phyloP scores from a whole-genome alignment of 768 basidiomycete species.

The Hygrophorus russula region DNA sequence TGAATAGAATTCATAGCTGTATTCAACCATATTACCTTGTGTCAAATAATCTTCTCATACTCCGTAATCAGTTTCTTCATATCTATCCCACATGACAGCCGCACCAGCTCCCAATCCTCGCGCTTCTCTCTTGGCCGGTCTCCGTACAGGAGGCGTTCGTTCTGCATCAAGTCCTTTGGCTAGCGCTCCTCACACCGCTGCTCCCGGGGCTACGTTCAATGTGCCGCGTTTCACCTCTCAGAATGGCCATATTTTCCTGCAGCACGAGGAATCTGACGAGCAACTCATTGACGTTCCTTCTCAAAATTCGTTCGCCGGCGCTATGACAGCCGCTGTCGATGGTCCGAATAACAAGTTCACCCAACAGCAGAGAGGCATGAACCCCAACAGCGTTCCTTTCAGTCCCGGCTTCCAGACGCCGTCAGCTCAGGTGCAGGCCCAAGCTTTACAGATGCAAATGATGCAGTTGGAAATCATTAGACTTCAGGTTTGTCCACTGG shows the following conservation, averaged over 20 bases:
- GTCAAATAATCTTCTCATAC: slow-evolving; percentile 21
- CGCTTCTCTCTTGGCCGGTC: slow-evolving; percentile 79
- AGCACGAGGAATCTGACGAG: slow-evolving; percentile 51
- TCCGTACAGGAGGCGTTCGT: slow-evolving; percentile 85
- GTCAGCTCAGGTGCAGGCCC: slow-evolving; percentile 37
- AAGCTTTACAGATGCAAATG: slow-evolving; percentile 73
- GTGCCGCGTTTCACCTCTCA: slow-evolving; percentile 22
- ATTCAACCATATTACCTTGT: slow-evolving; percentile 20
- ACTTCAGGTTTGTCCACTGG: slow-evolving; percentile 49
- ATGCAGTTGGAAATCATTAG: slow-evolving; percentile 76
- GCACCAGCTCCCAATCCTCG: slow-evolving; percentile 41
- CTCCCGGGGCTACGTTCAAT: slow-evolving; percentile 42
- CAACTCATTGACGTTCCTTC: slow-evolving; percentile 46
- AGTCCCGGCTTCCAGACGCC: slow-evolving; percentile 39
- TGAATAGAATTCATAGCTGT: too few species aligned
- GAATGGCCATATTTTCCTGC: slow-evolving; percentile 30
- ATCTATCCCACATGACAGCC: slow-evolving; percentile 31
- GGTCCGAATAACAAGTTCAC: slow-evolving; percentile 54
- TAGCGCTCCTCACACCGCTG: slow-evolving; percentile 56
- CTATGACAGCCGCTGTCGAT: slow-evolving; percentile 67
- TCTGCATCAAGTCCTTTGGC: slow-evolving; percentile 36
- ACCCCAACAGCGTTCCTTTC: slow-evolving; percentile 45
- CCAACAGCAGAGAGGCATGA: slow-evolving; percentile 50
- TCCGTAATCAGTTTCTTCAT: slow-evolving; percentile 24
- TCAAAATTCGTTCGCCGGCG: slow-evolving; percentile 33